Percentiles rank a stretch among this genome's conserved stretches.
Conservation (phyloP, 352 stramenopile species). For the Pythium phragmiticola region DNA sequence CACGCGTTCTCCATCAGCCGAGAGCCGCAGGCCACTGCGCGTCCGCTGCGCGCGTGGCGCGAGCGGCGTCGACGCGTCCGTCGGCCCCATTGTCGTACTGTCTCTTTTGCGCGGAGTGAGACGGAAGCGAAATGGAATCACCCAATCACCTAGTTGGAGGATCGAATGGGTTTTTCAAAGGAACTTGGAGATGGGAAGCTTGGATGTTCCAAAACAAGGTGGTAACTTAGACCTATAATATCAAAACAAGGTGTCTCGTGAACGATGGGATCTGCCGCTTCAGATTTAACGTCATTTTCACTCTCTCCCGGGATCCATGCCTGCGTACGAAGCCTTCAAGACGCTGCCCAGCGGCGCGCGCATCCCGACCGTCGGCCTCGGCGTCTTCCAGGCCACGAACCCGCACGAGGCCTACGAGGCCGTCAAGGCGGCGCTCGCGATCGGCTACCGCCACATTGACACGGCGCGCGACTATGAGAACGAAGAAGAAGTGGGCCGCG, state of each 20-base stretch:
- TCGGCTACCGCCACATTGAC: slow-evolving; percentile 90
- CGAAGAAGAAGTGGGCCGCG: slow-evolving; percentile 79
- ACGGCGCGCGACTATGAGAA: slow-evolving; percentile 86
- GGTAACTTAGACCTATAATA: neutral
- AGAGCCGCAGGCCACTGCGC: neutral
- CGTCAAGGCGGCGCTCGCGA: slow-evolving; percentile 48
- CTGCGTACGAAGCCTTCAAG: slow-evolving; percentile 28
- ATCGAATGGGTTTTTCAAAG: neutral
- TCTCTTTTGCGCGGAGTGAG: slow-evolving; percentile 11
- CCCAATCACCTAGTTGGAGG: slow-evolving; percentile 13
- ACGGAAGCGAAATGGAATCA: neutral
- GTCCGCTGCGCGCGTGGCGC: slow-evolving; percentile 1
- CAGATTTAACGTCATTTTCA: no score
- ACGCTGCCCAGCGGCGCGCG: slow-evolving; percentile 38
- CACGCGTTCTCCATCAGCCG: neutral
- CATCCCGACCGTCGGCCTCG: slow-evolving; percentile 49
- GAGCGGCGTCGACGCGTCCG: slow-evolving; percentile 9
- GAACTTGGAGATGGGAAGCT: neutral
- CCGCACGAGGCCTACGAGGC: slow-evolving; percentile 45
- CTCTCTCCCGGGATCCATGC: neutral
- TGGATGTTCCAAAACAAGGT: neutral
- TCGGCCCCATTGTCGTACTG: neutral
- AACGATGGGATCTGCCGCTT: neutral
- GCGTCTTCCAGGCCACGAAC: slow-evolving; percentile 43
- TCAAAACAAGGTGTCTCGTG: neutral